Evolutionary conservation across 495 filamentous ascomycete genomes (phyloP).

Genomic region (Daldinia vernicosa): DNA sequence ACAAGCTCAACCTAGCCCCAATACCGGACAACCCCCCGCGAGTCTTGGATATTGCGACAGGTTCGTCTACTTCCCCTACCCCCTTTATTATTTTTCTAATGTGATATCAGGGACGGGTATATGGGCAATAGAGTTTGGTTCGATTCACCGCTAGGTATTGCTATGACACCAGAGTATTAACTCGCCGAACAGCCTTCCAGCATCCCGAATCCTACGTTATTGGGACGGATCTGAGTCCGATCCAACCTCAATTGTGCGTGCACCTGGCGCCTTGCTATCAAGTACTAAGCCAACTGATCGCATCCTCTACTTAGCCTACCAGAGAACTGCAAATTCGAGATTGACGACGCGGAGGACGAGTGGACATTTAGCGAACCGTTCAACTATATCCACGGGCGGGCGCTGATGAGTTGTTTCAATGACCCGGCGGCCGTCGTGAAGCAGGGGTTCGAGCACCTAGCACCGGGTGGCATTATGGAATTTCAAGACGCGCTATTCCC

Average conservation of each 20-base stretch:
- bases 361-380: constrained; percentile 62
- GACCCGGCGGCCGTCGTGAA: constrained; percentile 58
- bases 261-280: not conserved
- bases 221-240: constrained; percentile 62
- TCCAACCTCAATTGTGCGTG: constrained; percentile 59
- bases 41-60: constrained; percentile 58
- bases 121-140: constrained; percentile 56
- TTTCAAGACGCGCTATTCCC: constrained; percentile 55
- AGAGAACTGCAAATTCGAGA: constrained; percentile 62
- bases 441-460: constrained; percentile 56
- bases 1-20: constrained; percentile 54
- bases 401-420: constrained; percentile 59
- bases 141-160: not conserved
- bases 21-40: constrained; percentile 48
- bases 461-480: constrained; percentile 62
- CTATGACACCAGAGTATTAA: constrained; percentile 3
- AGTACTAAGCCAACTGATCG: not conserved
- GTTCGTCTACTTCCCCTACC: constrained; percentile 23
- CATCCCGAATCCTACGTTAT: constrained; percentile 49
- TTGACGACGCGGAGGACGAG: constrained; percentile 64
- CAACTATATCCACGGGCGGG: constrained; percentile 63
- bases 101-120: constrained; percentile 50
- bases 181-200: constrained; percentile 36
- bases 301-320: constrained; percentile 48
- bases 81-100: constrained; percentile 16